These are phyloP conservation scores for Hymenoscyphus fraxineus DNA, from an alignment of 2,329 filamentous ascomycete species.

Conservation along the genomic window DNA sequence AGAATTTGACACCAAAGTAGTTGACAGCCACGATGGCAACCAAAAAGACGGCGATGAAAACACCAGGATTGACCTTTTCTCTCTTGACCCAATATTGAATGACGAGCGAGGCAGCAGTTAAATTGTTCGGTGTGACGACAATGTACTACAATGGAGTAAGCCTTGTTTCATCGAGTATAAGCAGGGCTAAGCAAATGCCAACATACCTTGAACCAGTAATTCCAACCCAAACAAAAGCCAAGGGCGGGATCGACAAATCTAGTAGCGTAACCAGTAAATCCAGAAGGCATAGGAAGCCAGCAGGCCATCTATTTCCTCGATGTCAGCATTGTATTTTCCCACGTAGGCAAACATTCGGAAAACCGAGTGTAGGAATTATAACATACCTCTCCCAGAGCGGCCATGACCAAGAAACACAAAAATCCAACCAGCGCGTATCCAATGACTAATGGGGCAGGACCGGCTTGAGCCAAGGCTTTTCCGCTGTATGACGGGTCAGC, in stretches of 20 bases:
- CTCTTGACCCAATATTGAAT: slow-evolving; percentile 70
- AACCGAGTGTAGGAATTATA: slow-evolving; percentile 73
- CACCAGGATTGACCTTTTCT: slow-evolving; percentile 68
- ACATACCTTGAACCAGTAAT: slow-evolving; percentile 31
- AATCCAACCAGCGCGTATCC: slow-evolving; percentile 66
- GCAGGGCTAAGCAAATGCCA: no score
- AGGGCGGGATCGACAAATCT: slow-evolving; percentile 77
- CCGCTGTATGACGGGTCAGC: slow-evolving; percentile 21
- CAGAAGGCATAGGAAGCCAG: slow-evolving; percentile 72
- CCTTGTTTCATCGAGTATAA: neutral
- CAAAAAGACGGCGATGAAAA: slow-evolving; percentile 72
- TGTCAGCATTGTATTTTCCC: neutral
- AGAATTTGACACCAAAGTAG: slow-evolving; percentile 47
- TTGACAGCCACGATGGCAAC: slow-evolving; percentile 62
- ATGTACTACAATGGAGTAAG: slow-evolving; percentile 52
- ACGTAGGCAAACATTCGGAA: slow-evolving; percentile 43
- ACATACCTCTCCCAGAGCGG: slow-evolving; percentile 67
- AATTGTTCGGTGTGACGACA: slow-evolving; percentile 78
- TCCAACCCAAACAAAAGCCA: slow-evolving; percentile 62
- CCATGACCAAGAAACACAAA: slow-evolving; percentile 78
- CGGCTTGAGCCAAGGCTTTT: slow-evolving; percentile 43
- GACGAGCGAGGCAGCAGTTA: slow-evolving; percentile 73
- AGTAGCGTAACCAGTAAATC: slow-evolving; percentile 76
- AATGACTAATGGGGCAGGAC: slow-evolving; percentile 67
- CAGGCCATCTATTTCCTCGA: slow-evolving; percentile 58